Percentiles rank a stretch among this genome's conserved stretches.
Evolutionary conservation across 345 rosid genomes (phyloP).

Genomic region (Theobroma cacao): DNA sequence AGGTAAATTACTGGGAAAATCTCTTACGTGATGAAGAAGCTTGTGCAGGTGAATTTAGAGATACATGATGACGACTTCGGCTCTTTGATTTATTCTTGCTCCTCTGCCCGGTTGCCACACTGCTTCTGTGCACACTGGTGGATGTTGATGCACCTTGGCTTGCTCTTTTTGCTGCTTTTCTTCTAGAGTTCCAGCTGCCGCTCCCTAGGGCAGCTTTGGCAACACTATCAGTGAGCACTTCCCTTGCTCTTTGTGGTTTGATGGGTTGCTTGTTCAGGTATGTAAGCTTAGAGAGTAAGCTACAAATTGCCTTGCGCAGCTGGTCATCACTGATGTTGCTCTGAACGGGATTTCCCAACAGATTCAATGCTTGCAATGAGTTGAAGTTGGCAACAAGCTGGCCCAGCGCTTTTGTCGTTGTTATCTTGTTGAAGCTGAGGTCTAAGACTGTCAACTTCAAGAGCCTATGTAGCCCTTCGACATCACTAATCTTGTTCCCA

Average conservation of each 20-base stretch:
- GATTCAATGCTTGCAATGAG: slow-evolving; percentile 71
- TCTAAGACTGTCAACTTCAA: slow-evolving; percentile 82
- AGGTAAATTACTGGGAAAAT: background rate
- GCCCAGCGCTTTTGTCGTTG: slow-evolving; percentile 76
- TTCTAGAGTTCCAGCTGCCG: slow-evolving; percentile 31
- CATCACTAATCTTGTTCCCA: slow-evolving; percentile 87
- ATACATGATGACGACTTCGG: slow-evolving; percentile 27
- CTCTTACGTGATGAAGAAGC: slow-evolving; percentile 28
- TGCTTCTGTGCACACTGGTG: slow-evolving; percentile 30
- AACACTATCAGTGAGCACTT: slow-evolving; percentile 63
- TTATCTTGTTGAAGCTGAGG: slow-evolving; percentile 92
- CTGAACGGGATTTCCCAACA: slow-evolving; percentile 81
- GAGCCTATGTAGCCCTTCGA: slow-evolving; percentile 87
- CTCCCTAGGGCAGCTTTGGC: slow-evolving; percentile 78
- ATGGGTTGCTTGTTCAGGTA: slow-evolving; percentile 84
- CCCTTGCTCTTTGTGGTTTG: slow-evolving; percentile 73
- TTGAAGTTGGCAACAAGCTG: slow-evolving; percentile 92
- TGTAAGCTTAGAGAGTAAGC: slow-evolving; percentile 76
- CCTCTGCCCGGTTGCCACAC: slow-evolving; percentile 19
- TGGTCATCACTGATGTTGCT: slow-evolving; percentile 75
- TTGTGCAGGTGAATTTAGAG: slow-evolving; percentile 27
- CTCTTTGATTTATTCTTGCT: slow-evolving; percentile 36
- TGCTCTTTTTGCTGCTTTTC: slow-evolving; percentile 36
- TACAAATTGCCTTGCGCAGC: slow-evolving; percentile 65
- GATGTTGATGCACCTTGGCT: slow-evolving; percentile 31